Evolutionary conservation across 352 stramenopile species (phyloP).

Genomic region (Phytophthora tentaculata): DNA sequence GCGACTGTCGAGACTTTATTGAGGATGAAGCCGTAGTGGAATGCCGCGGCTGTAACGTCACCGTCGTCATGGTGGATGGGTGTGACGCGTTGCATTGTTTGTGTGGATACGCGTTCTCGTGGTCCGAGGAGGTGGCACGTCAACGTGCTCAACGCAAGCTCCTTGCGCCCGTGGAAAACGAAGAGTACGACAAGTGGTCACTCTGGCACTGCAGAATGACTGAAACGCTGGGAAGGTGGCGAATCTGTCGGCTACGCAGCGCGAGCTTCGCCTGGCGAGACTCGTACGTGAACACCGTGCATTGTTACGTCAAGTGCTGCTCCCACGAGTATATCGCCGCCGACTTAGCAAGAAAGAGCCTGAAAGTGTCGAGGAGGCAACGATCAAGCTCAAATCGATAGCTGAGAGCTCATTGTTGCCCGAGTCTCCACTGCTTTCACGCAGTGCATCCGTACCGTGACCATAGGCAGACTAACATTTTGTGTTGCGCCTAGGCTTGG

Average conservation of each 20-base stretch:
- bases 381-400: slow-evolving; percentile 16
- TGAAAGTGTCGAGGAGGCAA: neutral
- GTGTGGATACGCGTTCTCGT: slow-evolving; percentile 62
- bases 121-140: slow-evolving; percentile 51
- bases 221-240: slow-evolving; percentile 34
- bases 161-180: slow-evolving; percentile 41
- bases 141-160: slow-evolving; percentile 56
- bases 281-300: slow-evolving; percentile 42
- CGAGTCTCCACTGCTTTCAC: slow-evolving; percentile 12
- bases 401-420: slow-evolving; percentile 5
- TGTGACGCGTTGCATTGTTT: slow-evolving; percentile 60
- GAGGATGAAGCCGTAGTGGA: slow-evolving; percentile 60
- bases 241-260: slow-evolving; percentile 36
- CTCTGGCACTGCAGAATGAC: slow-evolving; percentile 38
- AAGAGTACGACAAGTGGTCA: slow-evolving; percentile 37
- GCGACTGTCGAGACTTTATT: slow-evolving; percentile 60
- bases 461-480: too few species aligned
- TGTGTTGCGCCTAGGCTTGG: too few species aligned
- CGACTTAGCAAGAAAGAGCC: slow-evolving; percentile 20
- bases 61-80: slow-evolving; percentile 69
- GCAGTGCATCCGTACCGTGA: slow-evolving; percentile 24
- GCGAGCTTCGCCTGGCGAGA: slow-evolving; percentile 37
- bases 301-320: slow-evolving; percentile 39
- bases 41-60: slow-evolving; percentile 61
- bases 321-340: slow-evolving; percentile 27